Conservation (phyloP, 148 eudicot species). For the Gaultheria prostrata region DNA sequence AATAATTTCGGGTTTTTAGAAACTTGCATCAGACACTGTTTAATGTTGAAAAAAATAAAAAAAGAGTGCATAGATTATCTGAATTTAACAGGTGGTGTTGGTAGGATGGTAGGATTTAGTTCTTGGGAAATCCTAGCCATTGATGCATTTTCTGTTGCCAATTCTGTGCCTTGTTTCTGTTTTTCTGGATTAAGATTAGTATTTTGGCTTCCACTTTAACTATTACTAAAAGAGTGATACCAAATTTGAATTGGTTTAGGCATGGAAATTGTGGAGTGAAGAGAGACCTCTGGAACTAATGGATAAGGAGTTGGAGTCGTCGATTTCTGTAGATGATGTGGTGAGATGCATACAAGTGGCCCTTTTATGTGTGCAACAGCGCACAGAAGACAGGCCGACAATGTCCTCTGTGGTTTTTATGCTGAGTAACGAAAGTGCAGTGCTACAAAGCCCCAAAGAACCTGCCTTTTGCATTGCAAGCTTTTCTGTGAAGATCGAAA, state of each 20-base stretch:
- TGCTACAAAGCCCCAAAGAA: conserved; percentile 10
- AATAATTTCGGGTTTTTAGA: neutral
- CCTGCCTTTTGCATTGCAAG: conserved; percentile 22
- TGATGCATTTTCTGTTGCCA: neutral
- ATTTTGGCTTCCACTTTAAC: neutral
- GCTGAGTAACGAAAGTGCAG: conserved; percentile 19
- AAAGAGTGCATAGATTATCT: neutral
- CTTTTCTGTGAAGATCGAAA: conserved; percentile 17
- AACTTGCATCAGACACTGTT: neutral
- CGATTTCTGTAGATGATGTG: conserved; percentile 6
- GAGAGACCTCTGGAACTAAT: conserved; percentile 14
- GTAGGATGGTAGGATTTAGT: neutral
- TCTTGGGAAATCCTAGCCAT: neutral
- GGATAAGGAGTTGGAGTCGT: conserved; percentile 5
- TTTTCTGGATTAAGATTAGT: neutral
- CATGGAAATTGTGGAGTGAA: conserved; percentile 34
- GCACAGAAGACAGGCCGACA: conserved; percentile 20
- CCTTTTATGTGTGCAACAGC: conserved; percentile 26
- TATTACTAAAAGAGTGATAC: neutral
- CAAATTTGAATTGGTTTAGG: conserved; percentile 15
- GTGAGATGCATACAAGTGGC: conserved; percentile 26
- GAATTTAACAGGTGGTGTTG: neutral
- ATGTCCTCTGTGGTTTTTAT: conserved; percentile 25
- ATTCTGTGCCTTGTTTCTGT: neutral
- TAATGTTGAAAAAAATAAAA: neutral